Percentiles rank a stretch among this genome's conserved stretches.
These are phyloP conservation scores for Inonotus hispidus DNA, from an alignment of 1,284 basidiomycete species.

Conservation along the genomic window DNA sequence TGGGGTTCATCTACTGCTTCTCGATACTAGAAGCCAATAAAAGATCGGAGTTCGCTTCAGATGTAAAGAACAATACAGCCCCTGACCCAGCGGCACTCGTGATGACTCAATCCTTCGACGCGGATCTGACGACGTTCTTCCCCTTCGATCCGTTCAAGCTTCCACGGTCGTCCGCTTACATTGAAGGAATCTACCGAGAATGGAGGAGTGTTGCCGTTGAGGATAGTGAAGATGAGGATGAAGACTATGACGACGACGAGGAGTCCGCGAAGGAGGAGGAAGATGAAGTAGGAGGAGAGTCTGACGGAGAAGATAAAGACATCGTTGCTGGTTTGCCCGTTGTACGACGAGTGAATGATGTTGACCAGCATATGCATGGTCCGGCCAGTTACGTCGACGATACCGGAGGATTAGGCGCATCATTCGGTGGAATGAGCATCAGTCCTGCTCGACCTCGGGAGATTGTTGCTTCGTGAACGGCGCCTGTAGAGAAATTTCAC, in stretches of 20 bases:
- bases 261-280: conserved; percentile 30
- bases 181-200: conserved; percentile 69
- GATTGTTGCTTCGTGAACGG: neutral
- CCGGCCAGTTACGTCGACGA: conserved; percentile 21
- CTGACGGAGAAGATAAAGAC: conserved; percentile 6
- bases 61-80: neutral
- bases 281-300: conserved; percentile 33
- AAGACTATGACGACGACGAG: conserved; percentile 44
- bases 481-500: neutral
- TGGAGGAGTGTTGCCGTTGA: conserved; percentile 74
- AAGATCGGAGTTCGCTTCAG: conserved; percentile 42
- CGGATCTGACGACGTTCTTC: conserved; percentile 84
- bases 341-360: neutral
- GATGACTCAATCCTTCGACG: conserved; percentile 41
- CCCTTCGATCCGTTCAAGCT: conserved; percentile 98
- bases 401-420: conserved; percentile 46
- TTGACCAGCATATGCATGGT: conserved; percentile 14
- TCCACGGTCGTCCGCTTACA: conserved; percentile 64
- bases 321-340: conserved; percentile 21
- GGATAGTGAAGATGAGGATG: conserved; percentile 62
- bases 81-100: conserved; percentile 26
- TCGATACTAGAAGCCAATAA: conserved; percentile 87
- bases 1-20: conserved; percentile 93
- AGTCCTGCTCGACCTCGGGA: conserved; percentile 40
- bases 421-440: conserved; percentile 76